Percentiles rank a stretch among this genome's conserved stretches.
phyloP scores from a whole-genome alignment of 1,284 basidiomycete species.

The Stygiomarasmius scandens region DNA sequence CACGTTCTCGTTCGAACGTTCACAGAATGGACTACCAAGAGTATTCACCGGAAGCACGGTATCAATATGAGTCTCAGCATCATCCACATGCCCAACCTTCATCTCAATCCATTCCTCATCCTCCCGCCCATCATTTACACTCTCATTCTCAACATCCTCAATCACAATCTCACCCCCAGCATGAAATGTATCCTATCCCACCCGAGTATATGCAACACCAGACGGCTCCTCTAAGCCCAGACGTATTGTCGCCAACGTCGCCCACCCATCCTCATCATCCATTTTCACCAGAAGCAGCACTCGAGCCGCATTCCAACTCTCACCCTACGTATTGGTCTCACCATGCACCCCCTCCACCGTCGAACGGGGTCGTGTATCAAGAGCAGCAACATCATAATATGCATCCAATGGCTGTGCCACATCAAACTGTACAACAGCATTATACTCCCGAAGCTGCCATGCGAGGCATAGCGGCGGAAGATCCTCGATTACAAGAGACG shows the following conservation, averaged over 20 bases:
- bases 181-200: constrained; percentile 26
- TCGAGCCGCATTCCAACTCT: constrained; percentile 12
- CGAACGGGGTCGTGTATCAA: background rate
- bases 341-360: background rate
- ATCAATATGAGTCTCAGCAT: constrained; percentile 23
- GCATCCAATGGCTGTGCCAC: background rate
- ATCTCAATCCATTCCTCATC: background rate
- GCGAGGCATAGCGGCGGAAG: constrained; percentile 49
- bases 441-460: constrained; percentile 45
- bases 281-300: constrained; percentile 10
- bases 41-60: too few species aligned
- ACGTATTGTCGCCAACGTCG: constrained; percentile 15
- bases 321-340: constrained; percentile 11
- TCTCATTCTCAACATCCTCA: constrained; percentile 2
- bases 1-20: constrained; percentile 22
- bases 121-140: background rate
- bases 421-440: too few species aligned
- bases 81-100: background rate
- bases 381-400: background rate
- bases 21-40: constrained; percentile 16
- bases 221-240: constrained; percentile 6
- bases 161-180: too few species aligned
- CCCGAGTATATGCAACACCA: constrained; percentile 20
- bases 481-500: constrained; percentile 56
- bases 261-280: constrained; percentile 17